phyloP scores from a whole-genome alignment of 352 stramenopile species.

The Pythium chondricola region DNA sequence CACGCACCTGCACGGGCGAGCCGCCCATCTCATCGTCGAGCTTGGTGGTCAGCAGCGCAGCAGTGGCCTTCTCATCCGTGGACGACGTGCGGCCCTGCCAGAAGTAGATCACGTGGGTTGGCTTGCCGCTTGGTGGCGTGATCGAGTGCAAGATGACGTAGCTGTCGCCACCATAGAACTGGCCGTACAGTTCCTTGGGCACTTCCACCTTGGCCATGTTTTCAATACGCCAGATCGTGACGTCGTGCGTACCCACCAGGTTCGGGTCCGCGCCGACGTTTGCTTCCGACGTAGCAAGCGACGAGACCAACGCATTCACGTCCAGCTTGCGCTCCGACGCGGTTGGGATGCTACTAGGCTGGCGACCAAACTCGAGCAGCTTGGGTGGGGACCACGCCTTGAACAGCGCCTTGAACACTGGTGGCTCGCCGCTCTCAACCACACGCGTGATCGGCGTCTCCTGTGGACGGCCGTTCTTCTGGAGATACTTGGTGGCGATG shows the following conservation, averaged over 20 bases:
- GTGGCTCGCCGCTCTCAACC: conserved; percentile 74
- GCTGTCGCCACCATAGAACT: conserved; percentile 94
- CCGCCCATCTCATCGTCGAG: conserved; percentile 85
- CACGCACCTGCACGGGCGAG: conserved; percentile 79
- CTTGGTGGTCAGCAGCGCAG: conserved; percentile 54
- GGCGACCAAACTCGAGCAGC: conserved; percentile 56
- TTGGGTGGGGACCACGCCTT: conserved; percentile 68
- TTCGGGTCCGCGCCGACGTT: conserved; percentile 61
- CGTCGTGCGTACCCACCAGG: conserved; percentile 64
- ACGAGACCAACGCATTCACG: conserved; percentile 49
- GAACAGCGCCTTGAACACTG: conserved; percentile 85
- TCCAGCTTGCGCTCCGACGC: conserved; percentile 44
- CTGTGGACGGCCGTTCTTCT: conserved; percentile 37
- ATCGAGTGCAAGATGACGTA: conserved; percentile 93
- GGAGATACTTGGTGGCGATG: conserved; percentile 83
- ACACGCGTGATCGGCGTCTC: conserved; percentile 82
- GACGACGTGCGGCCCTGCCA: conserved; percentile 85
- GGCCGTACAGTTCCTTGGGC: conserved; percentile 72
- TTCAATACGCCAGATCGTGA: conserved; percentile 90
- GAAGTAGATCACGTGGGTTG: conserved; percentile 88
- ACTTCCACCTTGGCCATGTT: conserved; percentile 85
- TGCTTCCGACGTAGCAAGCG: conserved; percentile 43
- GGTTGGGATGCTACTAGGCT: conserved; percentile 41
- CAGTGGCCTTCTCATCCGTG: conserved; percentile 83
- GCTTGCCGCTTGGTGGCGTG: conserved; percentile 52